Evolutionary conservation across 1,284 basidiomycete species (phyloP).

Genomic region (Cutaneotrichosporon dermatis): DNA sequence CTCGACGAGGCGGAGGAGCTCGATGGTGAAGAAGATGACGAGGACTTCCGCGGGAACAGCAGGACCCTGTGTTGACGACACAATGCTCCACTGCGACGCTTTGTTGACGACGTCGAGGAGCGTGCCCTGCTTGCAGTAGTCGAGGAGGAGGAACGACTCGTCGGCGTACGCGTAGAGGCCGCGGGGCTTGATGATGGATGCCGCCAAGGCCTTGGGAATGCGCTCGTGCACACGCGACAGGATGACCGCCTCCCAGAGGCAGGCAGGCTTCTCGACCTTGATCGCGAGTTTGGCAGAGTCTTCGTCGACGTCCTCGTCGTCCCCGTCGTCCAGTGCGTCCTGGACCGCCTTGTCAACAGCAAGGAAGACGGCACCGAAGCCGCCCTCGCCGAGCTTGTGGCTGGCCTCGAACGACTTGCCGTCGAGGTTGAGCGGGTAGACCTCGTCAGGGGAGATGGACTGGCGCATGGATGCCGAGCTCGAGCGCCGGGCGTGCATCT

Average conservation of each 20-base stretch:
- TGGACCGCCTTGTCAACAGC: constrained; percentile 55
- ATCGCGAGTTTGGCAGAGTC: constrained; percentile 66
- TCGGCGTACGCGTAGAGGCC: constrained; percentile 77
- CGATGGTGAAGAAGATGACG: constrained; percentile 91
- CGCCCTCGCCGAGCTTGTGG: constrained; percentile 93
- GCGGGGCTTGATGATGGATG: constrained; percentile 68
- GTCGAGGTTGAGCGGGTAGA: constrained; percentile 50
- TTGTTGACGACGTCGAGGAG: constrained; percentile 90
- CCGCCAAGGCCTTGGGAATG: constrained; percentile 57
- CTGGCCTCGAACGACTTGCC: constrained; percentile 64
- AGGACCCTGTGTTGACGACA: constrained; percentile 29
- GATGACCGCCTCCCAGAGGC: constrained; percentile 89
- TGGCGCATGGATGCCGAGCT: constrained; percentile 27
- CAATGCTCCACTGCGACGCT: constrained; percentile 59
- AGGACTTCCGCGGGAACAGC: constrained; percentile 78
- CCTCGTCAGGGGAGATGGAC: constrained; percentile 32
- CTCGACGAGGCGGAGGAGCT: constrained; percentile 79
- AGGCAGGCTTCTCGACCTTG: constrained; percentile 86
- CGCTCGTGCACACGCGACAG: constrained; percentile 70
- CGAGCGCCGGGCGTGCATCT: constrained; percentile 37
- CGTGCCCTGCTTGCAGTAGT: constrained; percentile 85
- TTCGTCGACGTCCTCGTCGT: constrained; percentile 61
- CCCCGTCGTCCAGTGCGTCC: constrained; percentile 53
- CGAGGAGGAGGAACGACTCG: constrained; percentile 85
- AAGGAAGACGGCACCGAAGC: constrained; percentile 90